phyloP scores from a whole-genome alignment of 768 basidiomycete genomes.

The Rhodotorula toruloides region DNA sequence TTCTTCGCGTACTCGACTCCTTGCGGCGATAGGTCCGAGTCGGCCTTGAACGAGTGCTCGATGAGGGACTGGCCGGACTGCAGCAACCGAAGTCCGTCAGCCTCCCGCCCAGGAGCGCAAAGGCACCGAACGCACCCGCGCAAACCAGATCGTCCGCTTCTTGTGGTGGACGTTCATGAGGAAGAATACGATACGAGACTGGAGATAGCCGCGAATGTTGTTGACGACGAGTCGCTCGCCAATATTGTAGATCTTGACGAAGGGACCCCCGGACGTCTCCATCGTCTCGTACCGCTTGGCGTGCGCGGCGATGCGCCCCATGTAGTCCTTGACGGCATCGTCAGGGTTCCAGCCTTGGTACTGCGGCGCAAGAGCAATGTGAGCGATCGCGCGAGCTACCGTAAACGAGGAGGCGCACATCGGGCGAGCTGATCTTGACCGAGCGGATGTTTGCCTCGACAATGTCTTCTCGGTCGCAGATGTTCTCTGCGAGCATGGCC shows the following conservation, averaged over 20 bases:
- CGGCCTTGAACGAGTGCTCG: conserved; percentile 98
- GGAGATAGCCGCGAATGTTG: conserved; percentile 77
- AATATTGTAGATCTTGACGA: conserved; percentile 90
- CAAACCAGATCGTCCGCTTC: conserved; percentile 91
- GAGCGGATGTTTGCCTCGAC: conserved; percentile 85
- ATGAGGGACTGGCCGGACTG: conserved; percentile 97
- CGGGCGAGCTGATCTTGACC: conserved; percentile 97
- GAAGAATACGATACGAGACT: conserved; percentile 96
- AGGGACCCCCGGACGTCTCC: conserved; percentile 84
- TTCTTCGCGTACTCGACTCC: conserved; percentile 93
- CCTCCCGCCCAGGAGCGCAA: not conserved
- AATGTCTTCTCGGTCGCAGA: conserved; percentile 86
- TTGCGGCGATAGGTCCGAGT: conserved; percentile 87
- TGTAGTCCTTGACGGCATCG: conserved; percentile 86
- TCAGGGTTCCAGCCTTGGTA: conserved; percentile 92
- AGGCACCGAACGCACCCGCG: conserved; percentile 59
- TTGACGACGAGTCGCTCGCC: conserved; percentile 96
- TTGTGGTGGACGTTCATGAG: conserved; percentile 98
- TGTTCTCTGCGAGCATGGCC: conserved; percentile 60
- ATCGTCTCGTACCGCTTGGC: conserved; percentile 85
- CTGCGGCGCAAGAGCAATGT: conserved; percentile 49
- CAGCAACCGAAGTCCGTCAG: not conserved
- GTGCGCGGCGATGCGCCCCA: conserved; percentile 75
- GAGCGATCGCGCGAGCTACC: not conserved
- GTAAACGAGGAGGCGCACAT: conserved; percentile 56